Evolutionary conservation across 768 basidiomycete species (phyloP).

Genomic region (Mycena rebaudengoi): DNA sequence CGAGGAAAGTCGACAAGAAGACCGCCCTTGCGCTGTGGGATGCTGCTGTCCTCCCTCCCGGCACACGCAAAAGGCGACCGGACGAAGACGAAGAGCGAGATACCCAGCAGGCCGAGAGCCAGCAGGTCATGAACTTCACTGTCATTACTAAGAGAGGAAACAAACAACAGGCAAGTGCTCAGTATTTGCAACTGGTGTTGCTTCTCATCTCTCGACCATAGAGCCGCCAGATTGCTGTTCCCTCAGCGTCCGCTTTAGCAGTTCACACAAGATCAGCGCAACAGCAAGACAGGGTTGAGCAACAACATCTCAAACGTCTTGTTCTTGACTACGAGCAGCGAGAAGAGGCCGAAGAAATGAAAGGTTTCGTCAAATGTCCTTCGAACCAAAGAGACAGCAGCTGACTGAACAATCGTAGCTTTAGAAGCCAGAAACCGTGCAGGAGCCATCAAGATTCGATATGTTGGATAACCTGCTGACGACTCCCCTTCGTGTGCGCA

Average conservation of each 20-base stretch:
- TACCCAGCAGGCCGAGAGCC: conserved; percentile 41
- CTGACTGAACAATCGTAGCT: conserved; percentile 46
- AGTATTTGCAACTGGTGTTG: background rate
- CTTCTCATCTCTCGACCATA: conserved; percentile 39
- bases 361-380: conserved; percentile 53
- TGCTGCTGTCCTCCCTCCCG: conserved; percentile 77
- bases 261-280: conserved; percentile 92
- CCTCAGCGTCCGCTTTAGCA: conserved; percentile 86
- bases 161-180: conserved; percentile 79
- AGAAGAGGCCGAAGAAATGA: conserved; percentile 85
- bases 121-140: conserved; percentile 87
- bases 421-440: conserved; percentile 74
- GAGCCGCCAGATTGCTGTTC: conserved; percentile 90
- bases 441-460: conserved; percentile 79
- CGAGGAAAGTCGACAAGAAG: conserved; percentile 88
- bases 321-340: conserved; percentile 92
- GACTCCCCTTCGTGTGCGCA: no score
- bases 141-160: conserved; percentile 93
- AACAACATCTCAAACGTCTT: conserved; percentile 95
- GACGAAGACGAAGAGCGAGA: conserved; percentile 68
- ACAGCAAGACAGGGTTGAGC: conserved; percentile 93
- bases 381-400: background rate
- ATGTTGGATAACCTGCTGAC: conserved; percentile 59
- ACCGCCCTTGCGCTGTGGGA: conserved; percentile 91
- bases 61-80: conserved; percentile 68